Conservation (phyloP, 176 grass and related monocot genomes). For the Oryza longistaminata region DNA sequence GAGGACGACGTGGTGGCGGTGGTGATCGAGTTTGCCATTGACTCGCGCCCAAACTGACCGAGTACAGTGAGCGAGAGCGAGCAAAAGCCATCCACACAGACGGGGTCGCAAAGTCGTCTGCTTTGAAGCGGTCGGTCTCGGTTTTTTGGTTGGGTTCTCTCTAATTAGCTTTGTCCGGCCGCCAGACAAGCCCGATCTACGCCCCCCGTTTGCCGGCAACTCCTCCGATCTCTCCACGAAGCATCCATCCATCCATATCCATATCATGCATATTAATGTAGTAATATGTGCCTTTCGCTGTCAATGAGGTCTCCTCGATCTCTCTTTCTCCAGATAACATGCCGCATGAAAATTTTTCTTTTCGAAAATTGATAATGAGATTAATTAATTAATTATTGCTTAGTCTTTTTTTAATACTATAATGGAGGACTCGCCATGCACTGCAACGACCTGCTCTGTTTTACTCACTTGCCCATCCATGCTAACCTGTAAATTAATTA, state of each 20-base stretch:
- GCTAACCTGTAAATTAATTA: no score
- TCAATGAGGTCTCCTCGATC: no score
- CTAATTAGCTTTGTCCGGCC: not conserved
- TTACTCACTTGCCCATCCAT: no score
- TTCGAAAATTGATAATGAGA: no score
- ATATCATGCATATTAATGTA: no score
- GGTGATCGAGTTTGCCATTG: not conserved
- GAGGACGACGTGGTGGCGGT: not conserved
- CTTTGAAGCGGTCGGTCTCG: conserved; percentile 32
- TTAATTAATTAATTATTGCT: no score
- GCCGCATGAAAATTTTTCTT: not conserved
- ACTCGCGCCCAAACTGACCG: not conserved
- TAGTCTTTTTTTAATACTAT: no score
- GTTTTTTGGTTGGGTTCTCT: not conserved
- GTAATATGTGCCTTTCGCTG: no score
- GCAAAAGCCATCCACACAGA: not conserved
- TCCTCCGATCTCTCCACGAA: not conserved
- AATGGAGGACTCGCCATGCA: no score
- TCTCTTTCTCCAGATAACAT: not conserved
- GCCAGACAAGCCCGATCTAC: conserved; percentile 40
- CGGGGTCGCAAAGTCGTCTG: not conserved
- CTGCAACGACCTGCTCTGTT: no score
- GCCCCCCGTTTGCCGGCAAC: conserved; percentile 41
- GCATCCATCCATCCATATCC: no score
- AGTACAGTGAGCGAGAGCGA: no score